Conservation (phyloP, 192 early-diverging fungal species). For the Backusella macrospora region DNA sequence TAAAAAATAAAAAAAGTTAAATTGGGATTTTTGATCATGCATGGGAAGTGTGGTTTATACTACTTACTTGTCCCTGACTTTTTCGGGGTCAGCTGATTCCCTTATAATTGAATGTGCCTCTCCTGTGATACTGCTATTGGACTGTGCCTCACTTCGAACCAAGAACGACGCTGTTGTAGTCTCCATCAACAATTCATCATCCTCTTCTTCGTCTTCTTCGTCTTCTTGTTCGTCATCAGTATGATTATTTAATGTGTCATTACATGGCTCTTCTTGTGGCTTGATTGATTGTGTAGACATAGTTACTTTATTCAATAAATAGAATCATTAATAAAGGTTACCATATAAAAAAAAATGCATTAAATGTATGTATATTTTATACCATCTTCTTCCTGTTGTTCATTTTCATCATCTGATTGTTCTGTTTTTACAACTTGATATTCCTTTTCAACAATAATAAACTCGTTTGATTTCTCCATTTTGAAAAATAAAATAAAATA, state of each 20-base stretch:
- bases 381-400: too few relatives aligned
- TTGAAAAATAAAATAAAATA: not conserved
- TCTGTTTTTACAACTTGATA: not conserved
- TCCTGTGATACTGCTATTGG: not conserved
- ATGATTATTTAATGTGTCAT: too few relatives aligned
- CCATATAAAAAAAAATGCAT: too few relatives aligned
- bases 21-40: too few relatives aligned
- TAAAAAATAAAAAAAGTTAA: too few relatives aligned
- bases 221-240: not conserved
- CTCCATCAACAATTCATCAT: not conserved
- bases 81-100: too few relatives aligned
- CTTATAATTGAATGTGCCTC: not conserved
- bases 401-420: not conserved
- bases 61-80: not conserved
- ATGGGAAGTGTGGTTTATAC: too few relatives aligned
- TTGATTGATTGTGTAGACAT: too few relatives aligned
- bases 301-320: too few relatives aligned
- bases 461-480: not conserved
- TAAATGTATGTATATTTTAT: too few relatives aligned
- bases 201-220: not conserved
- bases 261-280: not conserved
- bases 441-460: not conserved
- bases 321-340: too few relatives aligned
- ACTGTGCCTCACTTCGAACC: constrained; percentile 9
- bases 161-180: not conserved